These are phyloP conservation scores for Sanguinoderma infundibulare DNA, from an alignment of 1,284 basidiomycete species.

Conservation along the genomic window DNA sequence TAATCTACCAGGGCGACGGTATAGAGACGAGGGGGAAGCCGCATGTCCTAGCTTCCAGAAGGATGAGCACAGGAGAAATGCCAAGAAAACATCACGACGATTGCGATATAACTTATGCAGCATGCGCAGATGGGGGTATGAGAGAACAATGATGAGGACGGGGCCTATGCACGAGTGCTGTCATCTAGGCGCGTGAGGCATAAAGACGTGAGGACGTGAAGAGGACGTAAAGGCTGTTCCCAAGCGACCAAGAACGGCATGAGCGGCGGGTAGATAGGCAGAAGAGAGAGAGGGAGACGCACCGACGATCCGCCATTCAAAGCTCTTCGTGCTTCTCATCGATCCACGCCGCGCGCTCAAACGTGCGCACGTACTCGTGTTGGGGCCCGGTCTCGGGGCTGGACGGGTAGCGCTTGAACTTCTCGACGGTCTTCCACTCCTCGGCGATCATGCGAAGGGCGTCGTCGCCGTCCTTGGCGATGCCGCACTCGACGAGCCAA, in stretches of 20 bases:
- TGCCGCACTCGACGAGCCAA: constrained; percentile 72
- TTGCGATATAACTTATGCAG: background rate
- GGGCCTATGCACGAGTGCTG: background rate
- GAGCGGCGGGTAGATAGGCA: background rate
- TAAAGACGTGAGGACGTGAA: background rate
- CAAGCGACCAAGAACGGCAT: background rate
- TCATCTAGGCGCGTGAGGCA: background rate
- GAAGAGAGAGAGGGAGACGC: background rate
- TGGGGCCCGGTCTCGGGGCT: constrained; percentile 81
- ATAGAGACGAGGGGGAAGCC: constrained; percentile 1
- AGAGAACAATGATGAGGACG: background rate
- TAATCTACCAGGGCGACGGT: background rate
- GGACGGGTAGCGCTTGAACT: constrained; percentile 71
- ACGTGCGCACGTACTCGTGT: constrained; percentile 71
- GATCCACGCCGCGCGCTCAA: constrained; percentile 33
- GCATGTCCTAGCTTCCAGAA: constrained; percentile 11
- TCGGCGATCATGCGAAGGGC: constrained; percentile 65
- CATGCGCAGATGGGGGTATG: background rate
- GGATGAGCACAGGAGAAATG: background rate
- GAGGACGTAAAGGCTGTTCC: background rate
- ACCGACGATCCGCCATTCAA: constrained; percentile 25
- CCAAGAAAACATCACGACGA: background rate
- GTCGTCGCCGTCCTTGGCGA: constrained; percentile 62
- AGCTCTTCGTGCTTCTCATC: constrained; percentile 28
- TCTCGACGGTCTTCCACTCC: constrained; percentile 76